Conservation (phyloP, 257 asterid species). For the Penstemon eatonii region DNA sequence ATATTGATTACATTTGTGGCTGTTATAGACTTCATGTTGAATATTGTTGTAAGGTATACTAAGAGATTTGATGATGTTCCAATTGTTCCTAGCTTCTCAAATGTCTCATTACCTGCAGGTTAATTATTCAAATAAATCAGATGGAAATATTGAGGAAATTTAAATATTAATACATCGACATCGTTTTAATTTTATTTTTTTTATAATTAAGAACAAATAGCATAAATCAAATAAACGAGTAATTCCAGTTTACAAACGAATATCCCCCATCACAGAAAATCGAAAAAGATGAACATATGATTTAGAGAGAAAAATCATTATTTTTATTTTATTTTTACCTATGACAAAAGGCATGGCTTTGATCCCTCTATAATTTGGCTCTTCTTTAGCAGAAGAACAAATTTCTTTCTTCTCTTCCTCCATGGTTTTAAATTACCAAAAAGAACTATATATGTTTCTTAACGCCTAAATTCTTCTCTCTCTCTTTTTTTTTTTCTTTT, state of each 20-base stretch:
- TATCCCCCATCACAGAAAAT: neutral
- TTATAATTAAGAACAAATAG: neutral
- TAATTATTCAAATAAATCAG: conserved; percentile 3
- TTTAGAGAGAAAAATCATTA: neutral
- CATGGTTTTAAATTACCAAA: no score
- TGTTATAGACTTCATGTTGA: conserved; percentile 53
- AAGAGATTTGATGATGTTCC: conserved; percentile 55
- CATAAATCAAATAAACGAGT: no score
- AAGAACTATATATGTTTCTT: no score
- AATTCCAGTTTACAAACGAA: neutral
- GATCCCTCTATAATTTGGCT: conserved; percentile 51
- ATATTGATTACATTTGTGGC: conserved; percentile 53
- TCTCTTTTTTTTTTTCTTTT: no score
- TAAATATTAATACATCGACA: no score
- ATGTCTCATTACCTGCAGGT: conserved; percentile 56
- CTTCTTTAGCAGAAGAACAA: conserved; percentile 25
- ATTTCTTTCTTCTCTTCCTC: conserved; percentile 31
- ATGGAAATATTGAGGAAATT: no score
- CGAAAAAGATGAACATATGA: neutral
- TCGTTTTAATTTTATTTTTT: no score
- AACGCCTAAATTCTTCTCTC: no score
- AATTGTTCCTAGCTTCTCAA: conserved; percentile 65
- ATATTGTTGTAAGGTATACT: conserved; percentile 51
- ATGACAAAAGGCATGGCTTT: conserved; percentile 57
- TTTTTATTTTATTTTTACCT: conserved; percentile 22